Evolutionary conservation across 768 basidiomycete species (phyloP), one percentile per base, ranked within the genome.

Genomic region (Kwoniella botswanensis): DNA sequence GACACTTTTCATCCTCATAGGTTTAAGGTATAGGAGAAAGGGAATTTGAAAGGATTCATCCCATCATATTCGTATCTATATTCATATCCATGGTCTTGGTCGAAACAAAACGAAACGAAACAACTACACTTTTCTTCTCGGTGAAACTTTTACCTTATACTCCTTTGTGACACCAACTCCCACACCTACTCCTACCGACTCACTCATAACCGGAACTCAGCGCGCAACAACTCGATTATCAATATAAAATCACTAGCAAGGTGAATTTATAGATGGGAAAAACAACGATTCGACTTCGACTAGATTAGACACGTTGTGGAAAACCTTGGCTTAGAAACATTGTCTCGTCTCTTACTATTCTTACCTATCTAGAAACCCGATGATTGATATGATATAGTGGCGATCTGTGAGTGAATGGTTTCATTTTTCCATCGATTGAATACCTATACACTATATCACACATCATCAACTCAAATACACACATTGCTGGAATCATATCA

Each of bases 161-260:
- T 58, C 57, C 57, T 58, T 58, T 58, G 57, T 58, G 57, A 58
- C 41, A 26, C 24, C 26, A 26, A 58, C 26, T 58, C 26, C 57
- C 21, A 58, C n/a, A 35, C 35, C 35, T 35, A 35, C 26, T 29
- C 57, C 13, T 11, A 11, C 26, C 26, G 18, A 50, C 46, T 12
- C 13, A n/a, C 35, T 35, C 4, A 56, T 58, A 41, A 58, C 57
- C 57, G 57, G 26, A 35, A 24, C 57, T 2, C 15, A 26, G 18
- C 24, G 57, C 6, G 4, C 5, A 35, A 26, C 9, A 13, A 9
- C 26, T 29, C 18, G 7, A n/a, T 13, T 26, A 24, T 18, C 26
- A 29, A 58, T 17, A 26, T 15, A 58, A 58, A 24, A 35, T 35
- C 7, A 35, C 35, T 26, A 41, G 15, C 22, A 58, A 58, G 57